Evolutionary conservation across 176 grass and related monocot genomes (phyloP).

Genomic region (Carex cristatella): DNA sequence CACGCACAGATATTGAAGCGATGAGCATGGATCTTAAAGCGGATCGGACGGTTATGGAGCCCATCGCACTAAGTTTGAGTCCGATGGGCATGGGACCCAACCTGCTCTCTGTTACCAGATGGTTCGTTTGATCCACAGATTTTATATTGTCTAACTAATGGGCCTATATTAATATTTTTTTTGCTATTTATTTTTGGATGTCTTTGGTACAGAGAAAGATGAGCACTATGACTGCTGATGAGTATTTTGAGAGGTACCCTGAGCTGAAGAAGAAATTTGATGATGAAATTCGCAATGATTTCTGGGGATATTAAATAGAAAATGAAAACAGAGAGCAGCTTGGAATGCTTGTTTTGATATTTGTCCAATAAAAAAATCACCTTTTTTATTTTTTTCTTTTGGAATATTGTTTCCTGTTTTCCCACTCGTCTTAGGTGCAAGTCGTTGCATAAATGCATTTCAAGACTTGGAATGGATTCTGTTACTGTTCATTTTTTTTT

Average conservation of each 20-base stretch:
- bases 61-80: too few relatives aligned
- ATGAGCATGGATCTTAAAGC: too few relatives aligned
- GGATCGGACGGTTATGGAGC: too few relatives aligned
- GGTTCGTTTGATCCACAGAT: neutral
- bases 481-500: neutral
- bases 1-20: too few relatives aligned
- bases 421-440: neutral
- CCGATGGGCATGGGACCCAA: too few relatives aligned
- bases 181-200: neutral
- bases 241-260: slow-evolving; percentile 89
- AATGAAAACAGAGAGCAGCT: neutral
- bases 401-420: slow-evolving; percentile 5
- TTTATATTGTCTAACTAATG: neutral
- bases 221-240: slow-evolving; percentile 81
- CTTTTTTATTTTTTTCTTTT: neutral
- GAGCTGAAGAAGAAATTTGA: slow-evolving; percentile 86
- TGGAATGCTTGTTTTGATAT: neutral
- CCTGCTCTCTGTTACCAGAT: too few relatives aligned
- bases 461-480: neutral
- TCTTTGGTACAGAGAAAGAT: slow-evolving; percentile 69
- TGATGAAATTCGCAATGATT: slow-evolving; percentile 86
- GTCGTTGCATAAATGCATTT: neutral
- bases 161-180: neutral
- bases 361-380: slow-evolving; percentile 18
- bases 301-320: slow-evolving; percentile 79